Conservation (phyloP, 2,329 filamentous ascomycete species). For the Sporothrix brunneoviolacea region DNA sequence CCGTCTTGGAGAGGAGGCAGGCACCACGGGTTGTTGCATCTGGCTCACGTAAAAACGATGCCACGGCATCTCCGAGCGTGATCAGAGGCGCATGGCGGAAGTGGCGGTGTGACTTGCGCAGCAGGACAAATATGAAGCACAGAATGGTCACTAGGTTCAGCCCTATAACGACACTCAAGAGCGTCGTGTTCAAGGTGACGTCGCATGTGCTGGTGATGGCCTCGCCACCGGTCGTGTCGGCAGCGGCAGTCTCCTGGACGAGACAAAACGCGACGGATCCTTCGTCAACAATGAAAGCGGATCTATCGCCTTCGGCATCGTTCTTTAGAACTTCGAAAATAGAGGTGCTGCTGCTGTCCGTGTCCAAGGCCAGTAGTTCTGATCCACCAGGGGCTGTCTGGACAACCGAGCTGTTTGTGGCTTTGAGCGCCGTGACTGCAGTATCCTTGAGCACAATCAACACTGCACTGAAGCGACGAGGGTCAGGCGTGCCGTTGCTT, state of each 20-base stretch:
- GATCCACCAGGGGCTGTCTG: constrained; percentile 16
- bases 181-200: constrained; percentile 36
- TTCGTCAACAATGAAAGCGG: constrained; percentile 19
- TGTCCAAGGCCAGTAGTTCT: not conserved
- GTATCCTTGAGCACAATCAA: constrained; percentile 6
- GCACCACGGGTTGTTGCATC: constrained; percentile 37
- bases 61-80: constrained; percentile 45
- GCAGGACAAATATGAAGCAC: constrained; percentile 19
- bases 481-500: not conserved
- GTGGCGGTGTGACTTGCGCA: constrained; percentile 22
- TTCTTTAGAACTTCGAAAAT: not conserved
- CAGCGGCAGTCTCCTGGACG: constrained; percentile 20
- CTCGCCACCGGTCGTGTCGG: not conserved
- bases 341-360: not conserved
- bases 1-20: constrained; percentile 39
- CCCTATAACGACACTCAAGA: constrained; percentile 37
- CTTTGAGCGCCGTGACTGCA: not conserved
- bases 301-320: not conserved
- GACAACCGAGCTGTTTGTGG: constrained; percentile 1
- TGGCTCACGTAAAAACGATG: constrained; percentile 41
- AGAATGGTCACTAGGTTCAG: constrained; percentile 34
- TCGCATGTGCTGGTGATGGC: constrained; percentile 25
- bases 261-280: constrained; percentile 29
- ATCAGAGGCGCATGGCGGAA: constrained; percentile 36
- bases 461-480: not conserved